phyloP scores from a whole-genome alignment of 495 filamentous ascomycete species.

The Penicillium mononematosum region DNA sequence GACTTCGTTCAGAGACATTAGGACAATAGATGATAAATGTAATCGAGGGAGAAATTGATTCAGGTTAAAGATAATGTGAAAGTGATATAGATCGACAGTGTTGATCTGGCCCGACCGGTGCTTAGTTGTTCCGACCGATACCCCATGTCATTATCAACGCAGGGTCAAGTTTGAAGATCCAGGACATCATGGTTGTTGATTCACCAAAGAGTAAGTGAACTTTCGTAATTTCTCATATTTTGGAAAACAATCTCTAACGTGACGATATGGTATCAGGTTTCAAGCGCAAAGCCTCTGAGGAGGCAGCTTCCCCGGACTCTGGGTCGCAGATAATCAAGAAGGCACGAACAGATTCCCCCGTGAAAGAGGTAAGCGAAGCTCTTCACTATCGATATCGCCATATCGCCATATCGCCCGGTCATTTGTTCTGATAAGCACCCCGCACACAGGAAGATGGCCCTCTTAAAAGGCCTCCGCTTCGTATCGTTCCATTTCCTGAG shows the following conservation, averaged over 20 bases:
- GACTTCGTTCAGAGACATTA: conserved; percentile 74
- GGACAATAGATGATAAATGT: conserved; percentile 8
- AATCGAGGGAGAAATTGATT: conserved; percentile 1
- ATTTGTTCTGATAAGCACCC: background rate
- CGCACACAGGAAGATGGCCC: conserved; percentile 36
- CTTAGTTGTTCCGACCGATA: conserved; percentile 7
- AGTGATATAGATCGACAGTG: conserved; percentile 6
- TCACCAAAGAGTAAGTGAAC: conserved; percentile 27
- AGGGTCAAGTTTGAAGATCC: background rate
- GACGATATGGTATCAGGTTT: conserved; percentile 41
- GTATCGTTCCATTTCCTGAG: conserved; percentile 77
- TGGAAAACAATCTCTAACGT: background rate
- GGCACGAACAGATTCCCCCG: conserved; percentile 58
- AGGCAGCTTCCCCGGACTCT: conserved; percentile 58
- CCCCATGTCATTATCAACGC: conserved; percentile 7
- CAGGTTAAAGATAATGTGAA: background rate
- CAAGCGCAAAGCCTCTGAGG: conserved; percentile 79
- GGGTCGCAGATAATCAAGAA: conserved; percentile 51
- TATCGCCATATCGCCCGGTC: background rate
- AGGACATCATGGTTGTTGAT: conserved; percentile 20
- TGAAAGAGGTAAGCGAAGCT: conserved; percentile 43
- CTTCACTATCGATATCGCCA: no score
- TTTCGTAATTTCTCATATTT: background rate
- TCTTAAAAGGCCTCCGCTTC: conserved; percentile 39
- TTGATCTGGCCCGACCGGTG: conserved; percentile 11